These are phyloP conservation scores for Beauveria brongniartii DNA, from an alignment of 2,329 filamentous ascomycete species.

Conservation along the genomic window DNA sequence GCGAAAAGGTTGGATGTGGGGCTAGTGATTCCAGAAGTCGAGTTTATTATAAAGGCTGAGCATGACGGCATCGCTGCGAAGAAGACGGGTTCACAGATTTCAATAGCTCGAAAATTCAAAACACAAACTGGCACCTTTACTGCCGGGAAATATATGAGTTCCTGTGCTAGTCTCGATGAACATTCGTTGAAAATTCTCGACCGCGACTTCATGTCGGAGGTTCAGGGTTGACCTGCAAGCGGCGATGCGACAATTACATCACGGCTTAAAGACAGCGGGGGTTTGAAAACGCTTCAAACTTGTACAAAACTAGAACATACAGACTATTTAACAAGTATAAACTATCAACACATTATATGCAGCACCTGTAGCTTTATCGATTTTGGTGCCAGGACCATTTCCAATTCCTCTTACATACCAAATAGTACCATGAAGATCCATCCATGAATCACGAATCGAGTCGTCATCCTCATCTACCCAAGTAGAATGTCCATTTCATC, in stretches of 20 bases:
- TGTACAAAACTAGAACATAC: conserved; percentile 1
- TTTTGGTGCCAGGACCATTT: neutral
- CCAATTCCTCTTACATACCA: neutral
- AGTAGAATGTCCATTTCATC: conserved; percentile 34
- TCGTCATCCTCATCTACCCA: conserved; percentile 21
- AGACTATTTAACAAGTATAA: neutral
- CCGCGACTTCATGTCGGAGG: no score
- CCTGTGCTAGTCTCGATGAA: no score
- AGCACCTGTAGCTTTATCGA: neutral
- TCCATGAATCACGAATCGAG: neutral
- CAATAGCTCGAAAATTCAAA: neutral
- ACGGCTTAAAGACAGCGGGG: no score
- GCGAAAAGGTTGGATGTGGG: conserved; percentile 3
- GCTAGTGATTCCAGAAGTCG: neutral
- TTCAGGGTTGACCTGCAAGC: neutral
- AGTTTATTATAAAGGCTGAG: neutral
- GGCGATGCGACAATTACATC: neutral
- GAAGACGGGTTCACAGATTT: neutral
- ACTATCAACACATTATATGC: neutral
- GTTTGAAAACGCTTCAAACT: neutral
- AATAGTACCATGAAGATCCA: neutral
- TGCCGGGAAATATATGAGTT: no score
- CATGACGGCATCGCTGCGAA: neutral
- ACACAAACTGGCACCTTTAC: no score
- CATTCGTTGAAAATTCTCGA: no score